These are phyloP conservation scores for Kwoniella botswanensis DNA, from an alignment of 768 basidiomycete species.

Conservation along the genomic window DNA sequence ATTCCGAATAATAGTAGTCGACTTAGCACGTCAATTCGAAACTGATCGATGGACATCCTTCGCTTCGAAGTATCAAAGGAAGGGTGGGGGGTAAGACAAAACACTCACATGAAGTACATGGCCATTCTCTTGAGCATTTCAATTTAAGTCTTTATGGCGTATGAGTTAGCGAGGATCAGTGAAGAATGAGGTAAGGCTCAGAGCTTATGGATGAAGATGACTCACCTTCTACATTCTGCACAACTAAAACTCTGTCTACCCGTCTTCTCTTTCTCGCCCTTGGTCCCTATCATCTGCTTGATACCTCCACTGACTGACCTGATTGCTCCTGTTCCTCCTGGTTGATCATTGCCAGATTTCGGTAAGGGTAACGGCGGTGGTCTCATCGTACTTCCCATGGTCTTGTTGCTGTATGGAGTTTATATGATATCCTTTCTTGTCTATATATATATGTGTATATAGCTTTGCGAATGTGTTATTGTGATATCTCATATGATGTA, in stretches of 20 bases:
- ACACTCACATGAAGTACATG: slow-evolving; percentile 52
- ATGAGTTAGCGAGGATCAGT: neutral
- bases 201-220: neutral
- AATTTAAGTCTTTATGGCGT: slow-evolving; percentile 45
- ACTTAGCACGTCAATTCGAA: slow-evolving; percentile 6
- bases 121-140: slow-evolving; percentile 56
- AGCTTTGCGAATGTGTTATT: neutral
- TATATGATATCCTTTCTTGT: neutral
- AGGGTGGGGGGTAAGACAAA: neutral
- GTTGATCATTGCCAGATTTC: neutral
- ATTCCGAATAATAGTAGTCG: neutral
- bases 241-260: slow-evolving; percentile 52
- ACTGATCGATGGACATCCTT: neutral
- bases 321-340: neutral
- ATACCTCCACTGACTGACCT: slow-evolving; percentile 1
- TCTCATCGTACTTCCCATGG: slow-evolving; percentile 2
- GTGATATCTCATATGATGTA: neutral
- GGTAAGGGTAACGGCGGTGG: slow-evolving; percentile 18
- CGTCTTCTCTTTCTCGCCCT: slow-evolving; percentile 25
- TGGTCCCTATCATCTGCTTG: slow-evolving; percentile 11
- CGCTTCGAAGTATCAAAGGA: neutral
- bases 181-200: no score
- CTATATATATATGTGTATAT: slow-evolving; percentile 8
- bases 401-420: neutral
- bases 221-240: slow-evolving; percentile 54